Base-by-base conservation (phyloP, 306 rosid species). In the Sicyos baderoa region DNA sequence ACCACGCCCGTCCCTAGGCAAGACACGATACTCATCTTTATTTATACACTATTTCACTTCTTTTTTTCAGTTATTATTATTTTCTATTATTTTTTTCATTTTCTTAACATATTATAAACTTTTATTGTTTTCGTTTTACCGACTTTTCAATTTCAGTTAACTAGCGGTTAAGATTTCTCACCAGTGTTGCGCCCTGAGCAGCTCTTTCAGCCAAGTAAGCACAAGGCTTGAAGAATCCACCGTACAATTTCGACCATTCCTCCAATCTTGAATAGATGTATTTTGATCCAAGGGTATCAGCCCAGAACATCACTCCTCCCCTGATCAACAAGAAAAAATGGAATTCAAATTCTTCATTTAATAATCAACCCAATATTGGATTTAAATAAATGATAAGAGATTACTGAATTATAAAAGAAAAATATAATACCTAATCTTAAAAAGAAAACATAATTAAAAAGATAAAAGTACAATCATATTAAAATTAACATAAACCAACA, bases 261-360 rank as follows among this genome's bases (percentile, higher is more conserved):
- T 88, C 86, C 87, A 93, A 79, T 81, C 85, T 84, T 7, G 99
- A 88, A 74, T 77, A 57, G 64, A 93, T 81, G 82, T 93, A 93
- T 75, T 84, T 85, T 83, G 99, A 93, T 76, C 99, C 99, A 75
- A 86, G 83, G 49, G 85, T 75, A 75, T 93, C 99, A 17, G 94
- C 99, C 99, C 99, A 93, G 88, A 86, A 93, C 73, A 93, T 58
- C 61, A 93, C 74, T 57, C 99, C 99, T 68, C 99, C 99, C 89
- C 99, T 93, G 45, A 15, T 76, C 72, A 84, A 60, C 70, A 70
- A 48, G 60, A 59, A 44, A n/a, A n/a, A n/a, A n/a, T n/a, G n/a
- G n/a, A n/a, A n/a, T n/a, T n/a, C n/a, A n/a, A n/a, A n/a, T n/a
- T n/a, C n/a, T n/a, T n/a, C n/a, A n/a, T n/a, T n/a, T n/a, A n/a